These are phyloP conservation scores for Rhododendron mucronatum DNA, from an alignment of 148 eudicot genomes.

Conservation along the genomic window DNA sequence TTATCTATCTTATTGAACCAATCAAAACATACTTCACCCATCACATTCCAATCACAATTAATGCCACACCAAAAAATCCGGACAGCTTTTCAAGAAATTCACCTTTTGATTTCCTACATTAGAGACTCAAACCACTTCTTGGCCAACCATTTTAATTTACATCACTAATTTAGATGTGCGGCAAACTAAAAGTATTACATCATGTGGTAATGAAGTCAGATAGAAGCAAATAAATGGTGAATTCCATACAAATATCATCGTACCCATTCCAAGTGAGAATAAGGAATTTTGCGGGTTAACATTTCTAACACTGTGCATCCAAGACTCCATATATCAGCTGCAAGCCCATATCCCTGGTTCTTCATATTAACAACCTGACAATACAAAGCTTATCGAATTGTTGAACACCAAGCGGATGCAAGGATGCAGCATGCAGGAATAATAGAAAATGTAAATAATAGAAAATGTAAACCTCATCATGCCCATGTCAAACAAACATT, in stretches of 20 bases:
- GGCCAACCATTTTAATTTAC: background rate
- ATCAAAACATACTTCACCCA: background rate
- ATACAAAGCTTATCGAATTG: background rate
- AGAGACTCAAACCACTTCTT: background rate
- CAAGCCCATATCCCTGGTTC: conserved; percentile 71
- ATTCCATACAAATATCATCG: conserved; percentile 21
- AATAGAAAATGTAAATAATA: background rate
- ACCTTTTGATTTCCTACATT: background rate
- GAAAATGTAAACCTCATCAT: background rate
- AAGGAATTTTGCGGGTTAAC: conserved; percentile 70
- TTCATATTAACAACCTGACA: conserved; percentile 55
- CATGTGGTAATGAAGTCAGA: background rate
- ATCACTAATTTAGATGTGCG: background rate
- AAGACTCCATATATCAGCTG: conserved; percentile 97
- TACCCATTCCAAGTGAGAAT: conserved; percentile 60
- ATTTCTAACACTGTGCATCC: conserved; percentile 94
- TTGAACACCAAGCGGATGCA: background rate
- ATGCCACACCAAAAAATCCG: background rate
- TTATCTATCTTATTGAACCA: background rate
- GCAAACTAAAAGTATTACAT: background rate
- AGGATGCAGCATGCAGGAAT: background rate
- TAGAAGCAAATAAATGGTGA: background rate
- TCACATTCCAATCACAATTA: conserved; percentile 24
- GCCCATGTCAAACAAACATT: too few relatives aligned
- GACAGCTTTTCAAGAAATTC: background rate